A percentile compares a stretch with the other conserved stretches of the same genome.
Conservation (phyloP, 2,329 filamentous ascomycete species). For the Cadophora gregata region DNA sequence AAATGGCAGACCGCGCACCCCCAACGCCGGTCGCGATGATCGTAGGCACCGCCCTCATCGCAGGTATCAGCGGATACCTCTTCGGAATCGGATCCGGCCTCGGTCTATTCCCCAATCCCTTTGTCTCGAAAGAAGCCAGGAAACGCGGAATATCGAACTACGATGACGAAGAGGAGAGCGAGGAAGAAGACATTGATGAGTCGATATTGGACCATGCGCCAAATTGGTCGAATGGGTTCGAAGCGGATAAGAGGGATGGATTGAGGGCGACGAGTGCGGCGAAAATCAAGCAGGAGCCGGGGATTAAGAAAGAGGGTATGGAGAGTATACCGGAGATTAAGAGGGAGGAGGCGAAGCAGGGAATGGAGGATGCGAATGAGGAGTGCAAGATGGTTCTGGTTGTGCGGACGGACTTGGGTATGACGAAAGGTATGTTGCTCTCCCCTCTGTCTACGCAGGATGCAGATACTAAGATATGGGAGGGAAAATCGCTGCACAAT, state of each 20-base stretch:
- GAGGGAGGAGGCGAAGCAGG: slow-evolving; percentile 45
- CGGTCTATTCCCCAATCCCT: slow-evolving; percentile 70
- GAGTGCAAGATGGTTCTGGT: slow-evolving; percentile 95
- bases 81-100: slow-evolving; percentile 75
- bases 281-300: slow-evolving; percentile 51
- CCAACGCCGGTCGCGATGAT: slow-evolving; percentile 57
- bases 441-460: slow-evolving; percentile 18
- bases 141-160: slow-evolving; percentile 58
- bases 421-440: slow-evolving; percentile 82
- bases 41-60: slow-evolving; percentile 74
- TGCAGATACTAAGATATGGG: background rate
- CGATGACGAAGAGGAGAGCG: slow-evolving; percentile 68
- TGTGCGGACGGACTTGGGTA: slow-evolving; percentile 91
- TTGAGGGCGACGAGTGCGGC: slow-evolving; percentile 47
- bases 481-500: slow-evolving; percentile 98
- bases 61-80: slow-evolving; percentile 79
- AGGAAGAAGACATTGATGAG: slow-evolving; percentile 69
- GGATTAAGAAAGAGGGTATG: slow-evolving; percentile 43
- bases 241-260: slow-evolving; percentile 64
- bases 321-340: slow-evolving; percentile 52
- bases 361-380: slow-evolving; percentile 58
- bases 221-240: slow-evolving; percentile 68
- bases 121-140: slow-evolving; percentile 43
- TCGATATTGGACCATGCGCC: slow-evolving; percentile 68
- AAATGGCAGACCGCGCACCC: slow-evolving; percentile 41